phyloP scores from a whole-genome alignment of 1,284 basidiomycete species.

The Xerocomus minutiporus region DNA sequence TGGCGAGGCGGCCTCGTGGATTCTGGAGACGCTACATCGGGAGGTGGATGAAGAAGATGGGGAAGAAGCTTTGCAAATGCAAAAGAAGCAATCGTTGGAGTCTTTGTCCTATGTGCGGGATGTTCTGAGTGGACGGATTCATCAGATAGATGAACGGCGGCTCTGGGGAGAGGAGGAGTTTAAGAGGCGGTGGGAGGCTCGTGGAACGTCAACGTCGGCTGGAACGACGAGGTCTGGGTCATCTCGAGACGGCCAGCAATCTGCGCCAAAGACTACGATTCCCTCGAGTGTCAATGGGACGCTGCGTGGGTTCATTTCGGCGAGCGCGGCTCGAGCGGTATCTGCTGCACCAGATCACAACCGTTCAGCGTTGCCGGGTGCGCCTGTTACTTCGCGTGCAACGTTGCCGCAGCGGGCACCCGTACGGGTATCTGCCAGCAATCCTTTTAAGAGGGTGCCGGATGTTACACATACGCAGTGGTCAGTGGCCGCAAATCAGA shows the following conservation, averaged over 20 bases:
- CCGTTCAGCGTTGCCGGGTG: slow-evolving; percentile 46
- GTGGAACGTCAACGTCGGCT: slow-evolving; percentile 7
- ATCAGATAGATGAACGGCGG: slow-evolving; percentile 58
- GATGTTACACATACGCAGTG: background rate
- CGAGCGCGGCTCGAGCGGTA: slow-evolving; percentile 12
- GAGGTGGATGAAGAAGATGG: slow-evolving; percentile 41
- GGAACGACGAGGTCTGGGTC: slow-evolving; percentile 7
- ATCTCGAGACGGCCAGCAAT: slow-evolving; percentile 17
- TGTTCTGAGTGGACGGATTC: slow-evolving; percentile 52
- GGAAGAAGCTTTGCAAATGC: slow-evolving; percentile 36
- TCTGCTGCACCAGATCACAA: slow-evolving; percentile 51
- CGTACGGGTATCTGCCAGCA: slow-evolving; percentile 30
- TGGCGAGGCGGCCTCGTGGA: slow-evolving; percentile 65
- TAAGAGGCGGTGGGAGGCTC: slow-evolving; percentile 29
- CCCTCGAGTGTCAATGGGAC: slow-evolving; percentile 22
- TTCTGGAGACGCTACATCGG: slow-evolving; percentile 59
- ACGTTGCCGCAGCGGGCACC: slow-evolving; percentile 16
- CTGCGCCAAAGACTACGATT: slow-evolving; percentile 8
- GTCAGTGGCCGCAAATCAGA: no score
- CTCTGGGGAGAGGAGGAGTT: slow-evolving; percentile 54
- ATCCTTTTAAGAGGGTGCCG: slow-evolving; percentile 24
- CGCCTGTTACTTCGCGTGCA: background rate
- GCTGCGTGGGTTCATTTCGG: slow-evolving; percentile 21
- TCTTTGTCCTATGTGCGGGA: slow-evolving; percentile 71
- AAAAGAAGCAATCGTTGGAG: slow-evolving; percentile 65